A percentile compares a stretch with the other conserved stretches of the same genome.
Conservation (phyloP, 1,139 yeast genomes). For the Trichomonascaceae sp. region DNA sequence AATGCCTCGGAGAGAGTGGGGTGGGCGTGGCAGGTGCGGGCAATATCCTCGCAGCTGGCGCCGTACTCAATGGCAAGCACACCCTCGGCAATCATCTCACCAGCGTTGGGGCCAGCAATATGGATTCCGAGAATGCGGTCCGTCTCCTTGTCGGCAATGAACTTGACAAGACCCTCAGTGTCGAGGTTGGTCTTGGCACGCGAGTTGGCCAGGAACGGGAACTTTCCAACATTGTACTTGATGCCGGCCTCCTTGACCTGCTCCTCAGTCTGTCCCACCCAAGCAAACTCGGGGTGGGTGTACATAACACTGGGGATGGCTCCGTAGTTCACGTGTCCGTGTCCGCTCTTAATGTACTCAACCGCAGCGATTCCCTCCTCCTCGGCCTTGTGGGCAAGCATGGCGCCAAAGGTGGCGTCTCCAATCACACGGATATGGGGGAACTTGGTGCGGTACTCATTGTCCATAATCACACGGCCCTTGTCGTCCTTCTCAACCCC, state of each 20-base stretch:
- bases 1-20: slow-evolving; percentile 97
- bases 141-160: slow-evolving; percentile 92
- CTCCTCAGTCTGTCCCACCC: slow-evolving; percentile 97
- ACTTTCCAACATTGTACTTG: slow-evolving; percentile 87
- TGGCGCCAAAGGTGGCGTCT: slow-evolving; percentile 95
- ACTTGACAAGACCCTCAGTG: slow-evolving; percentile 94
- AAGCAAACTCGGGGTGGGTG: slow-evolving; percentile 97
- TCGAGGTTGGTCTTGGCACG: slow-evolving; percentile 98
- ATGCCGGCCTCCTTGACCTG: slow-evolving; percentile 91
- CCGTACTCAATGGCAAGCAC: slow-evolving; percentile 98
- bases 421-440: slow-evolving; percentile 96
- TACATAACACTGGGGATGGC: slow-evolving; percentile 98
- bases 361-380: slow-evolving; percentile 99
- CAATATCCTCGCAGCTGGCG: slow-evolving; percentile 94
- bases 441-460: slow-evolving; percentile 82
- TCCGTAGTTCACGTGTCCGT: slow-evolving; percentile 96
- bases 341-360: slow-evolving; percentile 84
- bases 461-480: slow-evolving; percentile 90
- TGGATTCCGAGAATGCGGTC: slow-evolving; percentile 95
- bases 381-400: slow-evolving; percentile 99
- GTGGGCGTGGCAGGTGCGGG: slow-evolving; percentile 97
- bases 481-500: slow-evolving; percentile 84
- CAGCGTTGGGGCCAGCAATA: slow-evolving; percentile 96
- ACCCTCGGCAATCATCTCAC: slow-evolving; percentile 99
- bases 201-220: slow-evolving; percentile 97